A percentile compares a stretch with the other conserved stretches of the same genome.
These are phyloP conservation scores for Terana coerulea DNA, from an alignment of 768 basidiomycete genomes.

Conservation along the genomic window DNA sequence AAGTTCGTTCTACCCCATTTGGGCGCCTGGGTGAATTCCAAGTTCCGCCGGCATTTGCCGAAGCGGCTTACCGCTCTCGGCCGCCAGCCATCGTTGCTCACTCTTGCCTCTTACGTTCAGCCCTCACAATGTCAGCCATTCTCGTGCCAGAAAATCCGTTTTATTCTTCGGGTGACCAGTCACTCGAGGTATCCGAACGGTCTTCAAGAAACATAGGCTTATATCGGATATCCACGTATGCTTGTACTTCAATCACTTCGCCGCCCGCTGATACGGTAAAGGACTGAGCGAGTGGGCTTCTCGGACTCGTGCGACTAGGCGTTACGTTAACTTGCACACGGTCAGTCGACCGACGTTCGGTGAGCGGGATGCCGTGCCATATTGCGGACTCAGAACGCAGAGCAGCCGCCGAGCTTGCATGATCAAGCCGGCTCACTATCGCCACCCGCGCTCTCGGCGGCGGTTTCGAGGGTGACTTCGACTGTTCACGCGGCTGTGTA, in stretches of 20 bases:
- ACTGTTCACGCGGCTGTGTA: background rate
- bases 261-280: background rate
- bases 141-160: background rate
- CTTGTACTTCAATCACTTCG: too few species aligned
- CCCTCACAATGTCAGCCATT: too few species aligned
- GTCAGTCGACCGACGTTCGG: background rate
- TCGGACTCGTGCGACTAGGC: too few species aligned
- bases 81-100: conserved; percentile 3
- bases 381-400: conserved; percentile 6
- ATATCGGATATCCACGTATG: too few species aligned
- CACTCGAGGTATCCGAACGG: background rate
- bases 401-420: background rate
- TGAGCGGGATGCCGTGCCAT: background rate
- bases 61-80: background rate
- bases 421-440: background rate
- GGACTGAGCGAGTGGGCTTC: conserved; percentile 4
- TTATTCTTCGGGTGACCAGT: background rate
- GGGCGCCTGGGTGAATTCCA: background rate
- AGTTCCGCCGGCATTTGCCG: too few species aligned
- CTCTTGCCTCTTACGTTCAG: background rate
- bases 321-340: too few species aligned
- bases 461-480: background rate
- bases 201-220: background rate
- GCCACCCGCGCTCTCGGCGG: background rate
- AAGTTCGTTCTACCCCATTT: background rate